Percentiles rank a stretch among this genome's conserved stretches.
These are phyloP conservation scores for Choiromyces venosus DNA, from an alignment of 495 filamentous ascomycete species.

Conservation along the genomic window DNA sequence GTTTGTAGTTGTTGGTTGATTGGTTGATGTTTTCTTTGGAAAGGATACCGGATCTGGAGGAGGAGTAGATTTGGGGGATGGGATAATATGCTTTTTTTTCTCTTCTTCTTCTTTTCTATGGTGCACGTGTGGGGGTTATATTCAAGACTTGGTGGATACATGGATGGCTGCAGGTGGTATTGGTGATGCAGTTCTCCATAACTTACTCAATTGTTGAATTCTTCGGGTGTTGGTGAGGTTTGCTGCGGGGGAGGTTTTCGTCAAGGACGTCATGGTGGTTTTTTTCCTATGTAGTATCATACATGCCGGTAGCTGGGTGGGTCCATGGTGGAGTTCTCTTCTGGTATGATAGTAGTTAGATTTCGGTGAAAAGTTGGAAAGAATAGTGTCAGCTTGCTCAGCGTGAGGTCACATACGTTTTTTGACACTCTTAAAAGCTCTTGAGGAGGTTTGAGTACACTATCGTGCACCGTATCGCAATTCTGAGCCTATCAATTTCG, in stretches of 20 bases:
- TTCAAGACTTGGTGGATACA: background rate
- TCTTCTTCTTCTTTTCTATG: too few species aligned
- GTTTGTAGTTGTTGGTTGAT: too few species aligned
- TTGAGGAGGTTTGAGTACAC: background rate
- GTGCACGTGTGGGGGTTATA: background rate
- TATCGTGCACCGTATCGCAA: background rate
- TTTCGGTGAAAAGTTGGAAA: background rate
- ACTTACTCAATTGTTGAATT: background rate
- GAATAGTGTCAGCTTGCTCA: background rate
- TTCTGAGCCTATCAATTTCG: background rate
- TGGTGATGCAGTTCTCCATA: too few species aligned
- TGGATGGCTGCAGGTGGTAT: background rate
- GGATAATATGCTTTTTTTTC: background rate
- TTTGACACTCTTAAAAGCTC: background rate
- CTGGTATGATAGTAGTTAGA: background rate
- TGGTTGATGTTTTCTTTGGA: too few species aligned
- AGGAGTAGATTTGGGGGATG: background rate
- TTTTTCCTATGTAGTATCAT: too few species aligned
- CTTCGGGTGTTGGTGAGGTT: background rate
- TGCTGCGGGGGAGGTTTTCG: background rate
- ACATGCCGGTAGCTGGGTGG: background rate
- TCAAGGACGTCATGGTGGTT: background rate
- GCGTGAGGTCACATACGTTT: background rate
- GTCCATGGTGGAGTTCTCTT: background rate
- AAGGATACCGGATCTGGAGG: too few species aligned